phyloP scores from a whole-genome alignment of 108 stramenopile genomes.

The Pinguiococcus pyrenoidosus region DNA sequence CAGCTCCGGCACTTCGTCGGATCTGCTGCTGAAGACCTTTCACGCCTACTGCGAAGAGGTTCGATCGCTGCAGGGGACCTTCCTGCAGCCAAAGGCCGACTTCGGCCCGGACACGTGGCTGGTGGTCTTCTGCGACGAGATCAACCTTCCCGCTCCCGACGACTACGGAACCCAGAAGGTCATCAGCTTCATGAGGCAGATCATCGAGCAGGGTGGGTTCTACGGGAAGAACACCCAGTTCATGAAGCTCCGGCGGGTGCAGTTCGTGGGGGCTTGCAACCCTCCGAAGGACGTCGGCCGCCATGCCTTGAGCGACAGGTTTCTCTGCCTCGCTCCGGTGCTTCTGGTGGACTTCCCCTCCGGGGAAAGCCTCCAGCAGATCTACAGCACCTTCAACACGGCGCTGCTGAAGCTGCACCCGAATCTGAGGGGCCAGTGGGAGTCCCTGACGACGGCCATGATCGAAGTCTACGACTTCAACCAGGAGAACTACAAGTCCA shows the following conservation, averaged over 20 bases:
- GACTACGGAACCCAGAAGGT: conserved; percentile 89
- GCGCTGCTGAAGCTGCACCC: conserved; percentile 91
- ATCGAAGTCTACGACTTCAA: conserved; percentile 82
- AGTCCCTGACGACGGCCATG: conserved; percentile 88
- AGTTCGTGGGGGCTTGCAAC: conserved; percentile 89
- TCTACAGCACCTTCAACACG: conserved; percentile 85
- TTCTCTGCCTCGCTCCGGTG: conserved; percentile 86
- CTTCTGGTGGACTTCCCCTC: conserved; percentile 93
- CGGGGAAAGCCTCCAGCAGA: conserved; percentile 72
- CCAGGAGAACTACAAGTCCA: conserved; percentile 61
- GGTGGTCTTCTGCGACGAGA: conserved; percentile 96
- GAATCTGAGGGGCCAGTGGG: conserved; percentile 66
- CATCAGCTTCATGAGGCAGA: conserved; percentile 89
- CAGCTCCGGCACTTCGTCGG: conserved; percentile 82
- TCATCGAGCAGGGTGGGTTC: conserved; percentile 93
- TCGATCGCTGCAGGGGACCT: conserved; percentile 56
- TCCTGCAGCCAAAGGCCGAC: conserved; percentile 27
- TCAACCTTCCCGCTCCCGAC: conserved; percentile 91
- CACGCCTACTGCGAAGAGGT: conserved; percentile 83
- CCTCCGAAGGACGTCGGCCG: conserved; percentile 93
- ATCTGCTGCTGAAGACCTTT: conserved; percentile 82
- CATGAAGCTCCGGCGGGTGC: conserved; percentile 80
- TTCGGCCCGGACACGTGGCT: conserved; percentile 54
- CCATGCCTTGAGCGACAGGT: conserved; percentile 67
- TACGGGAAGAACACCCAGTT: conserved; percentile 81